Percentiles rank a stretch among this genome's conserved stretches.
Evolutionary conservation across 2,329 filamentous ascomycete genomes (phyloP).

Genomic region (Sclerotinia sclerotiorum): DNA sequence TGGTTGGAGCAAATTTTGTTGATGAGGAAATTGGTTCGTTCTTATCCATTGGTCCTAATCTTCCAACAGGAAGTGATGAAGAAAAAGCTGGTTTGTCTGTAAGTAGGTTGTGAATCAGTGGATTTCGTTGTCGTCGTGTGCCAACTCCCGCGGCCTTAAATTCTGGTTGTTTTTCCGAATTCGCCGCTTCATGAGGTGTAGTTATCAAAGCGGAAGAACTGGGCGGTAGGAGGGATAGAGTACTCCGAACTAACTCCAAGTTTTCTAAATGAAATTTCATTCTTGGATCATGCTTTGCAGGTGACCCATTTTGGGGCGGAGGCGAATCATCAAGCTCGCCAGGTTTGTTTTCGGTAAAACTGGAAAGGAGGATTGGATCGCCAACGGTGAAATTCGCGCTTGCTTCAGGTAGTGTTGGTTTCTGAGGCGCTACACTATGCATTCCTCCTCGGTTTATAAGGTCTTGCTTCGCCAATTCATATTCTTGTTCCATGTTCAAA

Average conservation of each 20-base stretch:
- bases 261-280: constrained; percentile 63
- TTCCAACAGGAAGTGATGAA: constrained; percentile 77
- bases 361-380: constrained; percentile 47
- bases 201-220: constrained; percentile 87
- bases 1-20: constrained; percentile 56
- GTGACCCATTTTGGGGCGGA: neutral
- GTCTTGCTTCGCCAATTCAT: constrained; percentile 63
- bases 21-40: constrained; percentile 38
- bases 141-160: constrained; percentile 45
- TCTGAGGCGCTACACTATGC: neutral
- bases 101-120: constrained; percentile 89
- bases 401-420: constrained; percentile 6
- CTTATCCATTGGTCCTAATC: constrained; percentile 46
- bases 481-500: constrained; percentile 92
- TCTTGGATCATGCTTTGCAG: constrained; percentile 24
- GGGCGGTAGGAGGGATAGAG: constrained; percentile 74
- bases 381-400: constrained; percentile 32
- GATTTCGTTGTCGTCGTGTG: constrained; percentile 65
- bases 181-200: constrained; percentile 78
- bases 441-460: constrained; percentile 43
- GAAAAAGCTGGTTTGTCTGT: constrained; percentile 94
- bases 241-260: constrained; percentile 67
- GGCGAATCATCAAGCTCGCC: constrained; percentile 13
- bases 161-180: constrained; percentile 41
- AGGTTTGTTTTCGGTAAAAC: constrained; percentile 42